These are phyloP conservation scores for Fusarium sp. DNA, from an alignment of 2,329 filamentous ascomycete species.

Conservation along the genomic window DNA sequence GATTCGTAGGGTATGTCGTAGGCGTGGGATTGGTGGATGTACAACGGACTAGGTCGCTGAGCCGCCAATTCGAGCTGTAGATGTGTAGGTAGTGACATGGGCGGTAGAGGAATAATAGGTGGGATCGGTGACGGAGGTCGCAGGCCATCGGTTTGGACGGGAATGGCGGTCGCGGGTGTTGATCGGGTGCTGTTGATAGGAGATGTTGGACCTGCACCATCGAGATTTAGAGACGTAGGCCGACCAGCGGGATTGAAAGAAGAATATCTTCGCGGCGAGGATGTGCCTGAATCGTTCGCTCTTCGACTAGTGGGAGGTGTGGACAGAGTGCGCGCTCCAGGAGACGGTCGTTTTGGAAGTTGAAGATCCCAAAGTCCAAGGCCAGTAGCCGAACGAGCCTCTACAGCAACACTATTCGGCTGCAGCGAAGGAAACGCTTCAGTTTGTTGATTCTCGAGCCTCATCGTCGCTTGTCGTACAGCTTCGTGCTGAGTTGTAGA, in stretches of 20 bases:
- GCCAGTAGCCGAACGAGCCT: constrained; percentile 35
- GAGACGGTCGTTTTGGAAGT: constrained; percentile 49
- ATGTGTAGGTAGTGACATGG: constrained; percentile 74
- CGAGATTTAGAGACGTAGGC: constrained; percentile 57
- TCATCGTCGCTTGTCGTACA: constrained; percentile 46
- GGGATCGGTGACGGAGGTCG: constrained; percentile 62
- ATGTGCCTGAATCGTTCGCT: constrained; percentile 44
- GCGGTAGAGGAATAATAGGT: constrained; percentile 69
- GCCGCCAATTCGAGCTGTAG: constrained; percentile 73
- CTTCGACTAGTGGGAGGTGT: constrained; percentile 62
- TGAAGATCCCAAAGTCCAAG: constrained; percentile 36
- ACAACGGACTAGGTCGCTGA: constrained; percentile 71
- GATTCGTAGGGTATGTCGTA: constrained; percentile 85
- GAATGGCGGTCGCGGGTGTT: constrained; percentile 44
- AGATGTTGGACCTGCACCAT: constrained; percentile 41
- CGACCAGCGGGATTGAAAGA: constrained; percentile 59
- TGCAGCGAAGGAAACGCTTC: constrained; percentile 31
- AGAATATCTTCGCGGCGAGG: constrained; percentile 61
- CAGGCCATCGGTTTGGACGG: constrained; percentile 42
- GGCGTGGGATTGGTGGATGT: constrained; percentile 69
- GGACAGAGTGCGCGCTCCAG: constrained; percentile 58
- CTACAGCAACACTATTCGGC: constrained; percentile 42
- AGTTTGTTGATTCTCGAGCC: constrained; percentile 34
- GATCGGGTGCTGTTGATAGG: constrained; percentile 26
- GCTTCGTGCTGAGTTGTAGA: constrained; percentile 47